Percentiles rank a stretch among this genome's conserved stretches.
phyloP scores from a whole-genome alignment of 495 filamentous ascomycete species.

The Halenospora varia region DNA sequence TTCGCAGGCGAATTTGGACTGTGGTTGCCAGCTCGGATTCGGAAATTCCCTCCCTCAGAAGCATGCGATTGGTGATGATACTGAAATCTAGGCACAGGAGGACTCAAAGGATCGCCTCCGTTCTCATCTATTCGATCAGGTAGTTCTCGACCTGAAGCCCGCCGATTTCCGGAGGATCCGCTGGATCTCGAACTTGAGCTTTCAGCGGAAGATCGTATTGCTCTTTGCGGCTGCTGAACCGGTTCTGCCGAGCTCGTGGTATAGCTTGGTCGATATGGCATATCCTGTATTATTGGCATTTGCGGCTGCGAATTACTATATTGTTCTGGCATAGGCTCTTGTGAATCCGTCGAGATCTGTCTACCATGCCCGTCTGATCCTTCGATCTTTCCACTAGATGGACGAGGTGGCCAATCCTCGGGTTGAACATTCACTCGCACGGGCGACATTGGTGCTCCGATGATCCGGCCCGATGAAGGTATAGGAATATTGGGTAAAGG shows the following conservation, averaged over 20 bases:
- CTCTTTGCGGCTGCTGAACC: slow-evolving; percentile 38
- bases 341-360: slow-evolving; percentile 24
- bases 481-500: slow-evolving; percentile 20
- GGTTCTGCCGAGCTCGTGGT: slow-evolving; percentile 32
- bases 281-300: slow-evolving; percentile 24
- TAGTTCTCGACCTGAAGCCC: neutral
- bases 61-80: slow-evolving; percentile 46
- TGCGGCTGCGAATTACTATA: neutral
- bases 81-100: slow-evolving; percentile 46
- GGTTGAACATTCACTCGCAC: slow-evolving; percentile 36
- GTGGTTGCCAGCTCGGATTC: neutral
- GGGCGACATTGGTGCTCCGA: slow-evolving; percentile 36
- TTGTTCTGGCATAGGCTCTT: neutral
- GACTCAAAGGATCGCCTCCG: neutral
- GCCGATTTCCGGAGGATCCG: slow-evolving; percentile 6
- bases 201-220: slow-evolving; percentile 38
- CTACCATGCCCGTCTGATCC: slow-evolving; percentile 23
- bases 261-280: slow-evolving; percentile 30
- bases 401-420: slow-evolving; percentile 28
- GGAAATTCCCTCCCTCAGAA: slow-evolving; percentile 11
- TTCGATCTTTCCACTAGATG: slow-evolving; percentile 34
- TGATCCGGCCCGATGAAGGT: slow-evolving; percentile 26
- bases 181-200: slow-evolving; percentile 30
- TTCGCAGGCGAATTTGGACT: slow-evolving; percentile 30
- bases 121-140: slow-evolving; percentile 16